Evolutionary conservation across 1,284 basidiomycete species (phyloP), one percentile per base, ranked within the genome.

Genomic region (Ceratobasidium sp.): DNA sequence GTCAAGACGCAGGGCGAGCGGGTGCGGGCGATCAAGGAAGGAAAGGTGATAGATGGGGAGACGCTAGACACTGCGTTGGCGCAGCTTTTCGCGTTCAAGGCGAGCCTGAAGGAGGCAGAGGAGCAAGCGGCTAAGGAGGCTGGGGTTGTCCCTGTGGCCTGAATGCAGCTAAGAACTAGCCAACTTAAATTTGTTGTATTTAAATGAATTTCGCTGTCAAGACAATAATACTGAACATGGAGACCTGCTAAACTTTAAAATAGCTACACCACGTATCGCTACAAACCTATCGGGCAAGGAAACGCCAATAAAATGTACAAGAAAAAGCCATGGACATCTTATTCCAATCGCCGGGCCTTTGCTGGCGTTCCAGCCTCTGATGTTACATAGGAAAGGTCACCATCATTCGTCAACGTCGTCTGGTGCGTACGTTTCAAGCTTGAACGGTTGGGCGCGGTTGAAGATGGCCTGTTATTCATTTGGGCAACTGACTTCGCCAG

Each of bases 1-100:
- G 80, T 85, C 73, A 81, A 82, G 73, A 77, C 74, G 16, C 84
- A 85, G 77, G 82, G 81, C 6, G 81, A 82, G 67, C 75, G 79
- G 63, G 83, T 85, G 7, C 78, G 82, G 61, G 77, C 78, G 38
- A 76, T 85, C 71, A 83, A 82, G 77, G 79, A 78, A 46, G 83
- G 83, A 12, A 78, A 79, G 66, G 76, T 74, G 0, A 71, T 73
- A 40, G 79, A 82, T 74, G 78, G 75, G 4, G 82, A 80, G 12
- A 79, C 81, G 60, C 40, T 74, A 30, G 74, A 74, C 30, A 77
- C 78, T 53, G 83, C 84, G 76, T 76, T 82, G 44, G 80, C 78
- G 12, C 77, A 77, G 72, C 77, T 83, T 23, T 81, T 83, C 77
- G 74, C 76, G 63, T 75, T 84, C 70, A 85, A 85, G 79, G 78